These are phyloP conservation scores for Leptosphaerulina australis DNA, from an alignment of 2,329 filamentous ascomycete species.

Conservation along the genomic window DNA sequence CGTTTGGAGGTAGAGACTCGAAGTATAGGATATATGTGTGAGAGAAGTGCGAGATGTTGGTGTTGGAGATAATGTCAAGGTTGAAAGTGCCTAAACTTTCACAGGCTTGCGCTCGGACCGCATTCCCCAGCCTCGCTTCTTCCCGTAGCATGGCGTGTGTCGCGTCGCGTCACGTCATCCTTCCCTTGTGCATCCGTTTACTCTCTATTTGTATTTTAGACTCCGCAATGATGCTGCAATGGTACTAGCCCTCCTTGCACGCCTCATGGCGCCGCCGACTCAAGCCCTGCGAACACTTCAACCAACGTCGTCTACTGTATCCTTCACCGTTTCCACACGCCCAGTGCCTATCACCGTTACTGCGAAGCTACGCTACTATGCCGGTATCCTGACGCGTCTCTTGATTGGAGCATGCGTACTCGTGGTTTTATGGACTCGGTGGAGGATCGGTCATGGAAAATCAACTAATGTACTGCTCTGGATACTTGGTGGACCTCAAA, in stretches of 20 bases:
- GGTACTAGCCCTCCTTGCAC: conserved; percentile 26
- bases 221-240: conserved; percentile 20
- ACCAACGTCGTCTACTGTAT: conserved; percentile 81
- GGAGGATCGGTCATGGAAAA: conserved; percentile 17
- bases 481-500: conserved; percentile 13
- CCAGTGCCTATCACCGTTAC: conserved; percentile 58
- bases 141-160: no score
- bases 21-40: no score
- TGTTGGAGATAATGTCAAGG: conserved; percentile 18
- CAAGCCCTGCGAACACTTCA: conserved; percentile 35
- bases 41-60: neutral
- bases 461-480: conserved; percentile 7
- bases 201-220: conserved; percentile 8
- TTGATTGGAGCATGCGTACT: conserved; percentile 52
- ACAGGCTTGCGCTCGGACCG: conserved; percentile 20
- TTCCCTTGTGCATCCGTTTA: neutral
- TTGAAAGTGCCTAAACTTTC: conserved; percentile 11
- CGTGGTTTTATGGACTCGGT: conserved; percentile 43
- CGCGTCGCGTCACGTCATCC: conserved; percentile 25
- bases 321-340: conserved; percentile 87
- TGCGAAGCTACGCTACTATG: conserved; percentile 52
- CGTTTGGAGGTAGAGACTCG: neutral
- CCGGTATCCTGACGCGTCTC: conserved; percentile 54
- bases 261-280: conserved; percentile 34
- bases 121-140: conserved; percentile 16